These are phyloP conservation scores for Rubroboletus pulcherrimus DNA, from an alignment of 768 basidiomycete genomes.

Conservation along the genomic window DNA sequence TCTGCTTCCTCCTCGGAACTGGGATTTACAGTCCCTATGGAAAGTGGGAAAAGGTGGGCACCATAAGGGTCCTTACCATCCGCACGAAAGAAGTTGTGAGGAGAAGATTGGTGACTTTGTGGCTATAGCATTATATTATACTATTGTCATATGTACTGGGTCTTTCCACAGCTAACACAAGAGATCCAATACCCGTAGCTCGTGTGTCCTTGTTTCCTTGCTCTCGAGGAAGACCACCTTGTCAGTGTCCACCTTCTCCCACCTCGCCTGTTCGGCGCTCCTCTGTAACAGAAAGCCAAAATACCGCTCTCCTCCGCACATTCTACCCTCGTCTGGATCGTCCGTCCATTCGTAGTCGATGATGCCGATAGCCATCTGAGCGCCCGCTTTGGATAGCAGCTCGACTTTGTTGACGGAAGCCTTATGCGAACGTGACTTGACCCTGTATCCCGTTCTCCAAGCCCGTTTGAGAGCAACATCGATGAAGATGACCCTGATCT, in stretches of 20 bases:
- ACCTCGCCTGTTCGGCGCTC: background rate
- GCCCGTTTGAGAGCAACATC: background rate
- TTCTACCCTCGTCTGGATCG: background rate
- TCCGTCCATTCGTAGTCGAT: background rate
- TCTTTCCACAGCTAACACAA: background rate
- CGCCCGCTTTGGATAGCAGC: background rate
- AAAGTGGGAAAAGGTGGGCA: conserved; percentile 7
- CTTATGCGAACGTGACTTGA: background rate
- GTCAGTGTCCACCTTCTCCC: background rate
- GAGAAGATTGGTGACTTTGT: background rate
- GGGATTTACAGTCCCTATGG: conserved; percentile 6
- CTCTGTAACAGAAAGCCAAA: background rate
- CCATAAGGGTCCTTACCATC: conserved; percentile 1
- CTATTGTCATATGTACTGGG: background rate
- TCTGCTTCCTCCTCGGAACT: background rate
- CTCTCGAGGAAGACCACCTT: background rate
- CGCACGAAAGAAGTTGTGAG: conserved; percentile 3
- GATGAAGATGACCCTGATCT: conserved; percentile 1
- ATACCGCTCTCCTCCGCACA: background rate
- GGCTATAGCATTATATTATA: background rate
- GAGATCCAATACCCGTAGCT: background rate
- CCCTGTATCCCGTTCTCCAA: background rate
- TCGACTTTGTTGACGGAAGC: background rate
- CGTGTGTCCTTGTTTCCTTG: background rate
- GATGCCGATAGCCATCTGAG: background rate